phyloP scores from a whole-genome alignment of 495 filamentous ascomycete genomes.

The Entonaema liquescens region DNA sequence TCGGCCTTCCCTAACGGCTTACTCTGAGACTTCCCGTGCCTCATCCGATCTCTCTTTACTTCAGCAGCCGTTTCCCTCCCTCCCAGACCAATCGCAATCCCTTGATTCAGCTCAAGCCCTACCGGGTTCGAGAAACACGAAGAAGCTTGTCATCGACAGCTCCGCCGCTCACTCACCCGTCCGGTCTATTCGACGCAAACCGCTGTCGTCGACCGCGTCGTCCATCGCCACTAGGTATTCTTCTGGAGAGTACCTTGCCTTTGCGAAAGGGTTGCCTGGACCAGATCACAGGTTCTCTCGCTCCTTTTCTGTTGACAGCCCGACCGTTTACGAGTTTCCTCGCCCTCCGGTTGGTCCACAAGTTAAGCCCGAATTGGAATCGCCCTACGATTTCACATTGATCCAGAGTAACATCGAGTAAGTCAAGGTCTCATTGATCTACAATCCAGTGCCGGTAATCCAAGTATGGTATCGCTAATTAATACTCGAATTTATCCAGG shows the following conservation, averaged over 20 bases:
- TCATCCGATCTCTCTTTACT: slow-evolving; percentile 42
- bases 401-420: slow-evolving; percentile 36
- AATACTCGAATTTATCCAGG: slow-evolving; percentile 42
- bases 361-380: slow-evolving; percentile 27
- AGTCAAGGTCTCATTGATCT: slow-evolving; percentile 43
- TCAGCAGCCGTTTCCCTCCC: slow-evolving; percentile 38
- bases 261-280: slow-evolving; percentile 46
- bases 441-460: slow-evolving; percentile 30
- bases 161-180: slow-evolving; percentile 20
- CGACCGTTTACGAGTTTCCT: slow-evolving; percentile 65
- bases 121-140: slow-evolving; percentile 43
- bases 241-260: slow-evolving; percentile 53
- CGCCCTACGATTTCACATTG: slow-evolving; percentile 30
- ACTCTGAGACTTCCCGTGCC: slow-evolving; percentile 46
- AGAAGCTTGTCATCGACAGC: slow-evolving; percentile 38
- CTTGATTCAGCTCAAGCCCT: slow-evolving; percentile 23
- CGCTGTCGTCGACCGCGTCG: slow-evolving; percentile 62
- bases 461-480: slow-evolving; percentile 33
- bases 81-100: slow-evolving; percentile 41
- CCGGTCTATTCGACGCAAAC: slow-evolving; percentile 61
- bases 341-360: slow-evolving; percentile 28
- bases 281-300: slow-evolving; percentile 60
- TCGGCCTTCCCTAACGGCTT: slow-evolving; percentile 40
- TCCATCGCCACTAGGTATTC: slow-evolving; percentile 60
- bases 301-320: slow-evolving; percentile 63